Base-by-base conservation (phyloP, 257 asterid genomes). In the Cynanchum wilfordii region DNA sequence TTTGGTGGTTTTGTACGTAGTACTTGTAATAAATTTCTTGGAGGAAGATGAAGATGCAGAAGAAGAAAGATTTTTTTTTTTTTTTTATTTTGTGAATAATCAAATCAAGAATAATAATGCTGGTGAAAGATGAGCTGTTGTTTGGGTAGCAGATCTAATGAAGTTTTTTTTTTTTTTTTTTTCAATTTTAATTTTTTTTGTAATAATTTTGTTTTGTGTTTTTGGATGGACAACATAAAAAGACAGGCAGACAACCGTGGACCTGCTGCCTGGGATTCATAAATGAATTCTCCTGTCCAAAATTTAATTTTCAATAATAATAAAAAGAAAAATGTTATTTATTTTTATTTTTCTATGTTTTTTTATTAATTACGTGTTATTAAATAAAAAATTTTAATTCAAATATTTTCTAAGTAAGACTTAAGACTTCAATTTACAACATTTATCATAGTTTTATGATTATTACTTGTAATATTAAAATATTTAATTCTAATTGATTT, bases 31-130 rank as follows among this genome's bases (percentile, higher is more conserved):
- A 56, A 58, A 2, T 57, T 57, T 57, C 64, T 13, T 60, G 66
- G 66, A 60, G 10, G 40, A 27, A 12, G 66, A 29, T 10, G 44
- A 60, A 15, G 66, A 27, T 0, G 64, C 33, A 22, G 38, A 38
- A 38, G 44, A 38, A 38, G 7, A 38, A 38, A 7, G 5, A 38
- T 24, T 24, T 58, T 10, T 58, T 11, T 25, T 24, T 9, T 4
- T 58, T 58, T n/a, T n/a, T n/a, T n/a, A n/a, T 57, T 58, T 15
- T 60, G 66, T 60, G 66, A 13, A 29, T 60, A 60, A 60, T 60
- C 66, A 60, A 60, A 60, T 60, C 44, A 60, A 40, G 10, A 40
- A 40, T 40, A 60, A 60, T 29, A 60, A 29, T 60, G 42, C 15
- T 60, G 66, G 66, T 27, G 7, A 17, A 52, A 19, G 55, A 47